Percentiles rank a stretch among this genome's conserved stretches.
Evolutionary conservation across 371 early-diverging fungal species (phyloP).

Genomic region (Rhizopus microsporus): DNA sequence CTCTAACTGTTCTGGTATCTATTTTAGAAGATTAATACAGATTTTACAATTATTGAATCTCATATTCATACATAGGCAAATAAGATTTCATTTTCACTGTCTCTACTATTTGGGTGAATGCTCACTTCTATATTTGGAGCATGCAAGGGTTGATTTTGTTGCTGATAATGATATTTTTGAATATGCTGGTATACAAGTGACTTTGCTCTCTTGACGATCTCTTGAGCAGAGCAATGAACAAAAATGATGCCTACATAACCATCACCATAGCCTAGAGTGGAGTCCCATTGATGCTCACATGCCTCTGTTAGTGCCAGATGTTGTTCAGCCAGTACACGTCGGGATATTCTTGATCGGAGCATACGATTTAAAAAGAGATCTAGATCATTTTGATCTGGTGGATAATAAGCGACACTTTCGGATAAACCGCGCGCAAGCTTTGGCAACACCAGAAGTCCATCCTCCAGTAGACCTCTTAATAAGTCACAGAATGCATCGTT

Average conservation of each 20-base stretch:
- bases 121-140: conserved; percentile 30
- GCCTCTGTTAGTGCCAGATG: conserved; percentile 82
- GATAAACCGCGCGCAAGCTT: conserved; percentile 82
- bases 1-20: conserved; percentile 88
- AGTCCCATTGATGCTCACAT: conserved; percentile 48
- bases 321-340: conserved; percentile 92
- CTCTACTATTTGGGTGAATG: conserved; percentile 18
- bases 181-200: conserved; percentile 28
- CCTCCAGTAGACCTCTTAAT: conserved; percentile 69
- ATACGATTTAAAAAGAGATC: conserved; percentile 90
- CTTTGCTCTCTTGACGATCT: conserved; percentile 48
- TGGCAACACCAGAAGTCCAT: conserved; percentile 83
- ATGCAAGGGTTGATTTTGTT: not conserved
- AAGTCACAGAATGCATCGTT: conserved; percentile 76
- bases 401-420: conserved; percentile 67
- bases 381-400: conserved; percentile 31
- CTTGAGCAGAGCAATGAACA: conserved; percentile 56
- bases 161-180: conserved; percentile 9
- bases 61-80: conserved; percentile 48
- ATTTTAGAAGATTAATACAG: conserved; percentile 61
- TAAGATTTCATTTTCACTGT: conserved; percentile 33
- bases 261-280: conserved; percentile 32
- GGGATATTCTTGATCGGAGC: conserved; percentile 87
- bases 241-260: conserved; percentile 66
- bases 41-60: conserved; percentile 7